Evolutionary conservation across 2,329 filamentous ascomycete genomes (phyloP).

Genomic region (Scolecobasidium constrictum): DNA sequence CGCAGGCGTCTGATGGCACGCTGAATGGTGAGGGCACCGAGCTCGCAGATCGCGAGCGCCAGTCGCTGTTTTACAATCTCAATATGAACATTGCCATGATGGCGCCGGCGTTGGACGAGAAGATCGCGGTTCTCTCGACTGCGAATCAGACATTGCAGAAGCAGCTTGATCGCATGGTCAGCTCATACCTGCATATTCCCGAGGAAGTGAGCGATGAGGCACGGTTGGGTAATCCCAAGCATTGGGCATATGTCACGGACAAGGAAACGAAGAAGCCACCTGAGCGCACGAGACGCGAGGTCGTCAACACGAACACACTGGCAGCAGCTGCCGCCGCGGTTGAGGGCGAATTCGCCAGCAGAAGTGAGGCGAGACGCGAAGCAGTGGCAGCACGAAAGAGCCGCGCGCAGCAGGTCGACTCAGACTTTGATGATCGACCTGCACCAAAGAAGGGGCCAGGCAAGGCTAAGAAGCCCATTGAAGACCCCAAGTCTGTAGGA

Average conservation of each 20-base stretch:
- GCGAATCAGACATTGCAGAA: constrained; percentile 82
- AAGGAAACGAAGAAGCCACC: constrained; percentile 54
- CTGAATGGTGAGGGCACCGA: constrained; percentile 14
- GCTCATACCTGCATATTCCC: constrained; percentile 77
- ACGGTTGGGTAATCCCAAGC: constrained; percentile 78
- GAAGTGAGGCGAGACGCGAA: constrained; percentile 77
- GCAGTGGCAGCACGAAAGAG: constrained; percentile 68
- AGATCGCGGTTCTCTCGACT: constrained; percentile 90
- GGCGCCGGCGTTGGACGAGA: constrained; percentile 87
- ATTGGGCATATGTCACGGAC: constrained; percentile 84
- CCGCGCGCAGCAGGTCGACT: constrained; percentile 56
- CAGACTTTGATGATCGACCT: constrained; percentile 63
- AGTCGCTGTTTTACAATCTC: constrained; percentile 67
- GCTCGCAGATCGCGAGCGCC: constrained; percentile 50
- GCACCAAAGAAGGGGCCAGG: constrained; percentile 51
- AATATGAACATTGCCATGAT: constrained; percentile 72
- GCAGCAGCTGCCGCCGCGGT: constrained; percentile 65
- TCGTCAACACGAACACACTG: constrained; percentile 25
- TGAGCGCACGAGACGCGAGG: constrained; percentile 68
- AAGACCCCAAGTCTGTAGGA: constrained; percentile 39
- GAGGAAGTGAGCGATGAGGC: constrained; percentile 89
- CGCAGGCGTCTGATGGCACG: constrained; percentile 10
- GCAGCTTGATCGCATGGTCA: constrained; percentile 74
- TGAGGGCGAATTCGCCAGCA: constrained; percentile 65
- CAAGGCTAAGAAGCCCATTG: constrained; percentile 53